phyloP scores from a whole-genome alignment of 352 stramenopile genomes.

The Peronospora belbahrii region DNA sequence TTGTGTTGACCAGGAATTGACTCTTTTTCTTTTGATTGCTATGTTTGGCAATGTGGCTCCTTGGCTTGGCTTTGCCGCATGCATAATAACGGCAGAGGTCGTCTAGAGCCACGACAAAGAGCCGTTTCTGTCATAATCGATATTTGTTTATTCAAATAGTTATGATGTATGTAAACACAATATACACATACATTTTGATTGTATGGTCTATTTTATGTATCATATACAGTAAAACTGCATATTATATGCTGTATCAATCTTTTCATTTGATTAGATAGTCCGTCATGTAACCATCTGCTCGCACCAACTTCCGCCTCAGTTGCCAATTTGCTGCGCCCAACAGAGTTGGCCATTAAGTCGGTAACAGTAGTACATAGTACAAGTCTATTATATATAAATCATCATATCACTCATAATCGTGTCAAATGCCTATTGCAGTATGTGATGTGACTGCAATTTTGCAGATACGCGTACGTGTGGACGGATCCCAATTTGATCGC shows the following conservation, averaged over 20 bases:
- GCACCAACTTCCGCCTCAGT: slow-evolving; percentile 4
- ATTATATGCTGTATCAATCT: background rate
- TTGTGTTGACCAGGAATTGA: background rate
- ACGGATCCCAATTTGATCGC: slow-evolving; percentile 61
- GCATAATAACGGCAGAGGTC: slow-evolving; percentile 16
- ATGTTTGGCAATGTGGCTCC: too few relatives aligned
- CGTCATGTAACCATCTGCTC: slow-evolving; percentile 14
- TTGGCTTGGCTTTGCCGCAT: too few relatives aligned
- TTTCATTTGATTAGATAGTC: slow-evolving; percentile 20
- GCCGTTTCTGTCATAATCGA: background rate
- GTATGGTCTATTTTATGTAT: too few relatives aligned
- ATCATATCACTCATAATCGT: background rate
- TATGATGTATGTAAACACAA: too few relatives aligned
- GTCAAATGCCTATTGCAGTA: slow-evolving; percentile 27
- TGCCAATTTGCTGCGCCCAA: slow-evolving; percentile 12
- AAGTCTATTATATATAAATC: background rate
- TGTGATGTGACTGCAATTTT: slow-evolving; percentile 64
- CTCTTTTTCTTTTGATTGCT: too few relatives aligned
- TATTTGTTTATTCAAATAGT: too few relatives aligned
- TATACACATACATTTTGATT: too few relatives aligned
- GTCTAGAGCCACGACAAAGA: slow-evolving; percentile 4
- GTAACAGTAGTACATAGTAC: background rate
- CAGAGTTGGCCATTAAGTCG: background rate
- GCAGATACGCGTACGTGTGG: slow-evolving; percentile 43
- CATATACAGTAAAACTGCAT: background rate